Evolutionary conservation across 306 rosid genomes (phyloP).

Genomic region (Dryas drummondii): DNA sequence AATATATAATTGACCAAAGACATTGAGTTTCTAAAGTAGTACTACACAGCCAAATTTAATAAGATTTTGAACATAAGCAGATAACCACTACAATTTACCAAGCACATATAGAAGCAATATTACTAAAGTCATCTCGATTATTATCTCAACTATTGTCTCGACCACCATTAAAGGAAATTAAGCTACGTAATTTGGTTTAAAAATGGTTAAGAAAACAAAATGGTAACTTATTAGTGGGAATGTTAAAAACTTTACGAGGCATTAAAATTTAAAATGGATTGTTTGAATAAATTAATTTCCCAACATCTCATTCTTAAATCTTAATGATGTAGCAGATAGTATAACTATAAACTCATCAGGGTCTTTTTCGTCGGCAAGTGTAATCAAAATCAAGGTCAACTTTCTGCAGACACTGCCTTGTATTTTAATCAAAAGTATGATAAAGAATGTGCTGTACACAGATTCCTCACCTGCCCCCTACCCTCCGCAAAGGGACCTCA

Average conservation of each 20-base stretch:
- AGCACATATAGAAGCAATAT: neutral
- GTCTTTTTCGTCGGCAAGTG: neutral
- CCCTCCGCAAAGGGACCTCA: conserved; percentile 13
- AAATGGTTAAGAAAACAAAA: too few species aligned
- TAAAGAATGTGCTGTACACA: neutral
- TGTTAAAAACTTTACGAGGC: too few species aligned
- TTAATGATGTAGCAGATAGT: too few species aligned
- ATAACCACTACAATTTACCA: neutral
- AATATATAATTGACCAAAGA: neutral
- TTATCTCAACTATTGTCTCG: too few species aligned
- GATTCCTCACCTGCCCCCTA: neutral
- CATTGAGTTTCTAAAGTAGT: neutral
- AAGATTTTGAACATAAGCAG: neutral
- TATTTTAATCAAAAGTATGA: neutral
- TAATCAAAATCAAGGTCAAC: conserved; percentile 15
- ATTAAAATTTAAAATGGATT: too few species aligned
- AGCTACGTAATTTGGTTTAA: too few species aligned
- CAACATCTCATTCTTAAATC: too few species aligned
- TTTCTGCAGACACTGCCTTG: conserved; percentile 5
- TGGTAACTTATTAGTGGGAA: too few species aligned
- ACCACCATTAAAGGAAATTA: too few species aligned
- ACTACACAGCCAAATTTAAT: neutral
- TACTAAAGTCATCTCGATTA: too few species aligned
- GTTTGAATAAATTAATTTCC: too few species aligned
- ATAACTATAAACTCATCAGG: too few species aligned